phyloP scores from a whole-genome alignment of 176 grass and related monocot genomes.

The Juncus inflexus region DNA sequence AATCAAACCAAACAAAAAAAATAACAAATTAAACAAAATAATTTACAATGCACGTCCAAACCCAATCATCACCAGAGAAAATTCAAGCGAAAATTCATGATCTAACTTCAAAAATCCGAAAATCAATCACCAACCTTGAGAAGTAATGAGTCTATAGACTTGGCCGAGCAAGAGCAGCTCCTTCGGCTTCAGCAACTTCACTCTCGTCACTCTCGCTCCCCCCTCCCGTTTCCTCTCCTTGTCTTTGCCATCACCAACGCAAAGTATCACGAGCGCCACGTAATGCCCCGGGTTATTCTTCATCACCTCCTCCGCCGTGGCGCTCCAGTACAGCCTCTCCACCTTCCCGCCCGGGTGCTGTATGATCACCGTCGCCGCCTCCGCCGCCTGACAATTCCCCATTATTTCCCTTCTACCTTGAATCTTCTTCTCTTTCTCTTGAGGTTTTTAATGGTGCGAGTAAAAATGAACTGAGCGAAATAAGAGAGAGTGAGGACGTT shows the following conservation, averaged over 20 bases:
- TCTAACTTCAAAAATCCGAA: background rate
- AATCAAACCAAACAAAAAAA: constrained; percentile 7
- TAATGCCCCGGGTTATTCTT: constrained; percentile 77
- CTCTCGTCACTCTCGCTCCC: constrained; percentile 53
- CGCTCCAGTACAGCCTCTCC: constrained; percentile 77
- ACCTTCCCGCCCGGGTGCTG: constrained; percentile 94
- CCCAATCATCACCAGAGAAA: background rate
- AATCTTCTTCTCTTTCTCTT: background rate
- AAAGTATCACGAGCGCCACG: constrained; percentile 82
- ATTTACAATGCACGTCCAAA: background rate
- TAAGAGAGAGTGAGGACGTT: background rate
- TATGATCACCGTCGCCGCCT: constrained; percentile 71
- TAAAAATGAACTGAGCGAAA: background rate
- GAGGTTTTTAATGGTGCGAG: background rate
- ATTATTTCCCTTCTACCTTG: constrained; percentile 73
- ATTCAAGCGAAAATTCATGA: background rate
- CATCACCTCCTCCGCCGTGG: constrained; percentile 72
- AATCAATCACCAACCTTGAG: constrained; percentile 52
- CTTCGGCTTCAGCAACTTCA: constrained; percentile 93
- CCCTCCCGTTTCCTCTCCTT: constrained; percentile 21
- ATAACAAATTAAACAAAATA: background rate
- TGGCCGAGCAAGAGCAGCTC: constrained; percentile 81
- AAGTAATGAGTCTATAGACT: constrained; percentile 86
- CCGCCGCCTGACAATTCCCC: constrained; percentile 98
- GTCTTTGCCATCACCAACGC: constrained; percentile 32